These are phyloP conservation scores for Penicillium bovifimosum DNA, from an alignment of 495 filamentous ascomycete species.

Conservation along the genomic window DNA sequence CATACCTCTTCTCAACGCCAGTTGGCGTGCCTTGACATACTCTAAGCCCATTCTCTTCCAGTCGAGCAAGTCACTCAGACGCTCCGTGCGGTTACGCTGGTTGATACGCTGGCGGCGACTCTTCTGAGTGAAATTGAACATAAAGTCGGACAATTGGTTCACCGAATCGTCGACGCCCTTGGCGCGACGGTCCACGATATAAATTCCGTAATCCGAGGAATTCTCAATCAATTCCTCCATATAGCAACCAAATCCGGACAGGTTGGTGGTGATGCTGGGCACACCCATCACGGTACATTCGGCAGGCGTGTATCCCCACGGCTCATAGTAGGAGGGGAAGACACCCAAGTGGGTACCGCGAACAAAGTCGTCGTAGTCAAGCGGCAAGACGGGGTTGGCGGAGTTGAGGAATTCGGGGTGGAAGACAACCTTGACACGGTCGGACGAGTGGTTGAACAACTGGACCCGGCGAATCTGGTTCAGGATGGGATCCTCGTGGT, in stretches of 20 bases:
- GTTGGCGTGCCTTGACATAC: slow-evolving; percentile 93
- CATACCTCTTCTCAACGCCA: slow-evolving; percentile 76
- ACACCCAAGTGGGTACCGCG: slow-evolving; percentile 93
- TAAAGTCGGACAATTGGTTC: slow-evolving; percentile 85
- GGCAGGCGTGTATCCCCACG: slow-evolving; percentile 97
- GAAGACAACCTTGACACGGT: slow-evolving; percentile 96
- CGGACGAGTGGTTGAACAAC: slow-evolving; percentile 90
- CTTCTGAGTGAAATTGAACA: slow-evolving; percentile 95
- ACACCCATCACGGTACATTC: slow-evolving; percentile 99
- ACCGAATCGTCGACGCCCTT: slow-evolving; percentile 98
- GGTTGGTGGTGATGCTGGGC: slow-evolving; percentile 95
- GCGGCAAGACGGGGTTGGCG: slow-evolving; percentile 85
- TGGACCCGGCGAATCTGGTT: slow-evolving; percentile 96
- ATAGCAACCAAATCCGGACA: slow-evolving; percentile 97
- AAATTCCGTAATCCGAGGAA: slow-evolving; percentile 95
- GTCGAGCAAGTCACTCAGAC: slow-evolving; percentile 88
- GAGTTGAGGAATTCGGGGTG: slow-evolving; percentile 97
- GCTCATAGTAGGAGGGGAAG: slow-evolving; percentile 97
- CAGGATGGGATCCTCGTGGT: slow-evolving; percentile 85
- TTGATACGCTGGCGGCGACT: slow-evolving; percentile 95
- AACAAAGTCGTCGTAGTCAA: slow-evolving; percentile 98
- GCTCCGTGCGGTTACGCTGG: slow-evolving; percentile 95
- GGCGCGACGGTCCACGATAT: slow-evolving; percentile 91
- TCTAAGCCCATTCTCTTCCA: slow-evolving; percentile 99
- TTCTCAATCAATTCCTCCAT: slow-evolving; percentile 99